phyloP scores from a whole-genome alignment of 768 basidiomycete genomes.

The Gymnopilus junonius region DNA sequence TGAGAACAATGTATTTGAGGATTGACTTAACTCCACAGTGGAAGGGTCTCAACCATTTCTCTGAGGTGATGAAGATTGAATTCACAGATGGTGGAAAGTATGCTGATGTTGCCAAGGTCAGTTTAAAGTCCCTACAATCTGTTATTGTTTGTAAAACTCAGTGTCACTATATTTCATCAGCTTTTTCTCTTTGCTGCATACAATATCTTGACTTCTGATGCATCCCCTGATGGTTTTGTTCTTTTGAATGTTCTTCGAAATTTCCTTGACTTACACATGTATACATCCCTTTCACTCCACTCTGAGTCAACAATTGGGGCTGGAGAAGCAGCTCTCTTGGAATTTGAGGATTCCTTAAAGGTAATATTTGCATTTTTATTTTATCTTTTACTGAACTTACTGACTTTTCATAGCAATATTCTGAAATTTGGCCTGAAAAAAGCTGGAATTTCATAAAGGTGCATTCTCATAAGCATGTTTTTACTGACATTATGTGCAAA shows the following conservation, averaged over 20 bases:
- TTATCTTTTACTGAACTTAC: not conserved
- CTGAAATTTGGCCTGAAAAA: slow-evolving; percentile 10
- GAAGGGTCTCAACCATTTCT: slow-evolving; percentile 38
- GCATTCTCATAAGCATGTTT: slow-evolving; percentile 36
- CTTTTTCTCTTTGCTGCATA: slow-evolving; percentile 31
- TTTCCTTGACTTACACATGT: slow-evolving; percentile 36
- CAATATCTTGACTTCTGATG: slow-evolving; percentile 19
- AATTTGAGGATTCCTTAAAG: slow-evolving; percentile 21
- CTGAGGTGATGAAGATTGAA: slow-evolving; percentile 18
- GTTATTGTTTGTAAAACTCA: not conserved
- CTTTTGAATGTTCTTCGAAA: slow-evolving; percentile 32
- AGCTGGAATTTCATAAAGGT: slow-evolving; percentile 40
- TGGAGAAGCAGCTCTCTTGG: slow-evolving; percentile 19
- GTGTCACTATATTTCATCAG: slow-evolving; percentile 19
- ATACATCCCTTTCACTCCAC: slow-evolving; percentile 33
- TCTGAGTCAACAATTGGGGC: slow-evolving; percentile 27
- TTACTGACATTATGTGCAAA: slow-evolving; percentile 35
- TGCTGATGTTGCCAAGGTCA: slow-evolving; percentile 39
- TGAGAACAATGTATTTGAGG: too few relatives aligned
- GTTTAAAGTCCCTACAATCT: not conserved
- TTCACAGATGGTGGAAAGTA: slow-evolving; percentile 41
- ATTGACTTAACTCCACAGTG: slow-evolving; percentile 34
- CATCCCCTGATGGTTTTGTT: slow-evolving; percentile 20
- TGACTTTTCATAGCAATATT: slow-evolving; percentile 9
- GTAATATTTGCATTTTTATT: slow-evolving; percentile 17